Evolutionary conservation across 495 filamentous ascomycete genomes (phyloP), one percentile per base, ranked within the genome.

Genomic region (Clohesyomyces aquaticus): DNA sequence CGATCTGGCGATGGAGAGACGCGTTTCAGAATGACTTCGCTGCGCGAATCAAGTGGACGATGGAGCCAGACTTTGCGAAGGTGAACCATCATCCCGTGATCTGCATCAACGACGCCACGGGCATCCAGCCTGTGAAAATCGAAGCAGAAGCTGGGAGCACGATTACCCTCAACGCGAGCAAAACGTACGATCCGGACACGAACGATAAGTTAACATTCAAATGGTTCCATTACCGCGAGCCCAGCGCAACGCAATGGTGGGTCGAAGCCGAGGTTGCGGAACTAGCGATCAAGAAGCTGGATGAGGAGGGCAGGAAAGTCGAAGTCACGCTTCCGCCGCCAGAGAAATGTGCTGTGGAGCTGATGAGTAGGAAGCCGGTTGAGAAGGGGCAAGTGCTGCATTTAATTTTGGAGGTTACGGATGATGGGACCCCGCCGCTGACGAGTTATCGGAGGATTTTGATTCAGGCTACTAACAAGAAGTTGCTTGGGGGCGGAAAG

Each of bases 21-120:
- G 78, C 77, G 0, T 80, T 75, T 58, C 78, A 82, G 65, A 77
- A 77, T 55, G 80, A 83, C 59, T 80, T 83, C 45, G 79, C 79
- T 0, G 79, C 79, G 9, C 70, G 80, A 1, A 80, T 83, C 48
- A 74, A 79, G 67, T 83, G 79, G 80, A 76, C 76, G 2, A 59
- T 81, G 0, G 61, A 69, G 3, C 19, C 64, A 2, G 62, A 75
- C 46, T 56, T 72, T 22, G 54, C 48, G 23, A 62, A 62, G 9
- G 74, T 72, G 8, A 80, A 78, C 49, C 79, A 82, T 58, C 73
- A 74, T 25, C 79, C 79, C 10, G 71, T 80, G 1, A 67, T 80
- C 16, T 64, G 57, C 32, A 55, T 82, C 18, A 81, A 81, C 60
- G 78, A 74, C 0, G 66, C 58, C 53, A 52, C 47, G 1, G 74